Percentiles rank a stretch among this genome's conserved stretches.
Evolutionary conservation across 2,329 filamentous ascomycete genomes (phyloP).

Genomic region (Calonectria naviculata): DNA sequence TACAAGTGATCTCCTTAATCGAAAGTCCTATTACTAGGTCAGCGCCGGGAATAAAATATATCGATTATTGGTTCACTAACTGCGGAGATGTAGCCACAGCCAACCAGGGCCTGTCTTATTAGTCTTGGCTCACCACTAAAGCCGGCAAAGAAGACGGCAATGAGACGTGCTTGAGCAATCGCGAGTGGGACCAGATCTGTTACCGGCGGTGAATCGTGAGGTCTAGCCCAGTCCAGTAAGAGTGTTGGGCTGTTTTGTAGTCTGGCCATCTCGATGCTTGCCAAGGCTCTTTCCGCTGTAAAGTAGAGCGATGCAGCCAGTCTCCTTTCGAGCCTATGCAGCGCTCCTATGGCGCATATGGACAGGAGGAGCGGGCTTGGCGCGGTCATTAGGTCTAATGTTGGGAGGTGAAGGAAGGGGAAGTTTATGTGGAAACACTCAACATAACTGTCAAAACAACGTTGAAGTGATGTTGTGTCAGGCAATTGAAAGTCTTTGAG

Average conservation of each 20-base stretch:
- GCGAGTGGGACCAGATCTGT: neutral
- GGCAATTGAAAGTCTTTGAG: neutral
- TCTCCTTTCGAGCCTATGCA: neutral
- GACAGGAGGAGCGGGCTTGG: neutral
- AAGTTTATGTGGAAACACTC: neutral
- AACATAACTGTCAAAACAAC: neutral
- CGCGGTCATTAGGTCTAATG: neutral
- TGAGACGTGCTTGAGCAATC: neutral
- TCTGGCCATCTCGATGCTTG: neutral
- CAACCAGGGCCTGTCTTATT: neutral
- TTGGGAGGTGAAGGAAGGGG: neutral
- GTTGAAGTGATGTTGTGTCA: neutral
- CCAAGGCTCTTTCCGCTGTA: neutral
- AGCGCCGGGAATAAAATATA: neutral
- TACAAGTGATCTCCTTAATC: neutral
- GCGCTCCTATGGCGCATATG: neutral
- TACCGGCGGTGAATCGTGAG: neutral
- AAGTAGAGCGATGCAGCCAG: neutral
- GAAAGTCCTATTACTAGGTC: neutral
- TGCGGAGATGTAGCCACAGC: neutral
- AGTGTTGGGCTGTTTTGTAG: neutral
- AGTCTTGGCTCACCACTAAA: neutral
- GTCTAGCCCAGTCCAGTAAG: neutral
- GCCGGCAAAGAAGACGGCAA: neutral
- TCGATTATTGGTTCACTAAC: neutral